A percentile compares a stretch with the other conserved stretches of the same genome.
These are phyloP conservation scores for Saturnispora mendoncae DNA, from an alignment of 805 yeast genomes.

Conservation along the genomic window DNA sequence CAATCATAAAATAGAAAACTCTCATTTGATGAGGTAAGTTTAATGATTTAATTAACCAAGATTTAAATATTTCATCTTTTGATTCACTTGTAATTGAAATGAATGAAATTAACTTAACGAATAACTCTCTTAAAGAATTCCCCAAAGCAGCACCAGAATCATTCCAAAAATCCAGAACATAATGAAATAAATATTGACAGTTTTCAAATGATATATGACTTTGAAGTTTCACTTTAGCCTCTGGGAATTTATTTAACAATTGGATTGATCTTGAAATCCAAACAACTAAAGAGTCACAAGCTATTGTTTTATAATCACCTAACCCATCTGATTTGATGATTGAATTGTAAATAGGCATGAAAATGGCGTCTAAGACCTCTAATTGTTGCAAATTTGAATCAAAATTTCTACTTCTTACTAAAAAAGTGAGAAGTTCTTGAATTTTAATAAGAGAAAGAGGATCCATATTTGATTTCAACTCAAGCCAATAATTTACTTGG, in stretches of 20 bases:
- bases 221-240: constrained; percentile 3
- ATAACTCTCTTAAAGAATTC: constrained; percentile 56
- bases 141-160: constrained; percentile 64
- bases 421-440: constrained; percentile 1
- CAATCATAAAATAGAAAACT: constrained; percentile 54
- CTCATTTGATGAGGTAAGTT: constrained; percentile 42
- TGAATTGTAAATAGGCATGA: constrained; percentile 25
- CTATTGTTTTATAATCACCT: constrained; percentile 32
- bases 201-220: constrained; percentile 14
- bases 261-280: constrained; percentile 56
- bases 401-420: constrained; percentile 7
- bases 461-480: neutral
- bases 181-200: constrained; percentile 35
- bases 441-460: neutral
- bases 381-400: constrained; percentile 4
- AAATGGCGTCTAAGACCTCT: neutral
- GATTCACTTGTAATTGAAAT: constrained; percentile 14
- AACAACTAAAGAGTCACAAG: constrained; percentile 54
- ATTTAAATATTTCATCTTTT: constrained; percentile 22
- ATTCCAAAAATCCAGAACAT: constrained; percentile 59
- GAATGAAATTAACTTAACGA: constrained; percentile 42
- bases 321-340: constrained; percentile 28
- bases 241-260: constrained; percentile 11
- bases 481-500: neutral
- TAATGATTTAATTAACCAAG: constrained; percentile 42